phyloP scores from a whole-genome alignment of 1,284 basidiomycete genomes.

The Cryptococcus sp. region DNA sequence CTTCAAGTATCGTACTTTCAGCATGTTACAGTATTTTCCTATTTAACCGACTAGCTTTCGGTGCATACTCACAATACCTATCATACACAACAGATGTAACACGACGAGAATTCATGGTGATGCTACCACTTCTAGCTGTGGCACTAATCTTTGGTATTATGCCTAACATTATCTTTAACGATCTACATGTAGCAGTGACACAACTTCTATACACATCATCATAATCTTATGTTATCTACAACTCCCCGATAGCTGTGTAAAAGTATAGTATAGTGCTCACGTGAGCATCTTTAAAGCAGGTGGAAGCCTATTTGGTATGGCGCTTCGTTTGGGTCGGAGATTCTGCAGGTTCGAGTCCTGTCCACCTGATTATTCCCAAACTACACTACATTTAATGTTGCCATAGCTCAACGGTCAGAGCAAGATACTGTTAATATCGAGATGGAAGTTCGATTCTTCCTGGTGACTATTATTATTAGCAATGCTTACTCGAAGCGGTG shows the following conservation, averaged over 20 bases:
- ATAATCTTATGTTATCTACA: conserved; percentile 1
- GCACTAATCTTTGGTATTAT: conserved; percentile 34
- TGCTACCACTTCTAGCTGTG: conserved; percentile 26
- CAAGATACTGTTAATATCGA: conserved; percentile 15
- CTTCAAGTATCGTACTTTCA: conserved; percentile 18
- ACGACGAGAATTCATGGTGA: conserved; percentile 42
- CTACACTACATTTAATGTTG: conserved; percentile 2
- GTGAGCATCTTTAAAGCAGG: conserved; percentile 1
- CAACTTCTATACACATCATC: conserved; percentile 19
- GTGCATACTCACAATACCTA: conserved; percentile 34
- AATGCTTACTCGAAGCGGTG: conserved; percentile 5
- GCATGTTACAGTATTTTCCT: conserved; percentile 36
- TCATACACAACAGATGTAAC: conserved; percentile 38
- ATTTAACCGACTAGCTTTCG: conserved; percentile 40
- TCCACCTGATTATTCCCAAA: conserved; percentile 4
- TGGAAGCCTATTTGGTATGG: conserved; percentile 12
- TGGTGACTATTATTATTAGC: conserved; percentile 6
- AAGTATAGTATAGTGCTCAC: background rate
- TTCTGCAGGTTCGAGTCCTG: conserved; percentile 9
- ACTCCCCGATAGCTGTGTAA: background rate
- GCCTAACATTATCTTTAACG: conserved; percentile 33
- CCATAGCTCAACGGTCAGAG: conserved; percentile 11
- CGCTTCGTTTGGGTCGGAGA: conserved; percentile 10
- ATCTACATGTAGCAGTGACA: conserved; percentile 28
- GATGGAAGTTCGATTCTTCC: conserved; percentile 18